Evolutionary conservation across 2,329 filamentous ascomycete genomes (phyloP).

Genomic region (Trichoderma polysporum): DNA sequence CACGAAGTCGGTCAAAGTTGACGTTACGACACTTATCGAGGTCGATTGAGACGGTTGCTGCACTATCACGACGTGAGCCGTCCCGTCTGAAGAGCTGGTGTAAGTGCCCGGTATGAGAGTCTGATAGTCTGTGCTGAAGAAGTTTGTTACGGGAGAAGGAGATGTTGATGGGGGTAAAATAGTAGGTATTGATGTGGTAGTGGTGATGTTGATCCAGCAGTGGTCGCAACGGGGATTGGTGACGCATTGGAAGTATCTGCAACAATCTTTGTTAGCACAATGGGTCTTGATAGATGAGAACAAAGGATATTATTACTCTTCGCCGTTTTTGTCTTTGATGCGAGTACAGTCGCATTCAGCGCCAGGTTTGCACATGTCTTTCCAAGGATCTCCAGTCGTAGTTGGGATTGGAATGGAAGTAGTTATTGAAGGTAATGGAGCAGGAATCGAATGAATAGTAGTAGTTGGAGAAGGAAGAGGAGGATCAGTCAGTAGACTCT

Average conservation of each 20-base stretch:
- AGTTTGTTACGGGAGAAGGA: neutral
- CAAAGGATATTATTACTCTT: constrained; percentile 20
- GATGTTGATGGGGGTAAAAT: neutral
- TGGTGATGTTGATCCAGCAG: constrained; percentile 25
- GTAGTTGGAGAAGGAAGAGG: neutral
- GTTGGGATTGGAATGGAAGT: neutral
- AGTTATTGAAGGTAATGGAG: neutral
- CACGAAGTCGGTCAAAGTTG: neutral
- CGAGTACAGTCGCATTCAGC: constrained; percentile 32
- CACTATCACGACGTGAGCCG: constrained; percentile 3
- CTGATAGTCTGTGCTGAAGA: constrained; percentile 8
- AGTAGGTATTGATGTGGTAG: constrained; percentile 16
- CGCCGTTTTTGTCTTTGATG: constrained; percentile 26
- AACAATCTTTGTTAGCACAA: neutral
- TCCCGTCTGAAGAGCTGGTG: neutral
- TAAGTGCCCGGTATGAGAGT: constrained; percentile 6
- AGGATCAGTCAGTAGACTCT: neutral
- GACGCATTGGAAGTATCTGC: constrained; percentile 33
- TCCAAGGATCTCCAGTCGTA: constrained; percentile 1
- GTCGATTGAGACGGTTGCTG: neutral
- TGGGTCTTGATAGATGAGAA: neutral
- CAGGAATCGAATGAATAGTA: neutral
- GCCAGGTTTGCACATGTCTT: constrained; percentile 25
- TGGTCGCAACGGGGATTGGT: constrained; percentile 29
- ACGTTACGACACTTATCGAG: neutral